A percentile compares a stretch with the other conserved stretches of the same genome.
Evolutionary conservation across 1,139 yeast genomes (phyloP).

Genomic region (Geotrichum fermentans): DNA sequence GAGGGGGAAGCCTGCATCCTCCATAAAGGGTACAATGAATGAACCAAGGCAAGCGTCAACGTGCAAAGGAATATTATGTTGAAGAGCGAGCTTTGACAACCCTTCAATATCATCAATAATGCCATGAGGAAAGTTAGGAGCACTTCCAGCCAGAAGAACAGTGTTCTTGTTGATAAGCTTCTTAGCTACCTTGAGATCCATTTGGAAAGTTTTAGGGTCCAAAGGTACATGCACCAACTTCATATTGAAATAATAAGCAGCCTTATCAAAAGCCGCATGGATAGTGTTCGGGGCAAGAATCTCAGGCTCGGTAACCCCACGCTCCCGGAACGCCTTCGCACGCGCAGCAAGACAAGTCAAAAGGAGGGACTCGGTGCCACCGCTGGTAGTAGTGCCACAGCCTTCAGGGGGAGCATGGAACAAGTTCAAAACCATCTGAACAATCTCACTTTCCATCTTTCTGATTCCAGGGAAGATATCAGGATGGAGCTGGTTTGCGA

Average conservation of each 20-base stretch:
- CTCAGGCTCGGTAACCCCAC: conserved; percentile 71
- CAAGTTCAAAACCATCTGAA: conserved; percentile 76
- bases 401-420: conserved; percentile 69
- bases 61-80: conserved; percentile 71
- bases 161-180: conserved; percentile 72
- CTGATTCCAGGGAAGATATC: conserved; percentile 96
- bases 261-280: conserved; percentile 95
- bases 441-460: conserved; percentile 94
- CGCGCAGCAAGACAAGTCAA: conserved; percentile 83
- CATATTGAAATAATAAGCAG: conserved; percentile 86
- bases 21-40: conserved; percentile 76
- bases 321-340: conserved; percentile 56
- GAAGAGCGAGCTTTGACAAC: conserved; percentile 61
- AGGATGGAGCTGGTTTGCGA: conserved; percentile 93
- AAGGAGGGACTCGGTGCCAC: conserved; percentile 92
- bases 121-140: conserved; percentile 97
- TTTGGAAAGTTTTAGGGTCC: conserved; percentile 64
- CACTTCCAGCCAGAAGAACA: conserved; percentile 80
- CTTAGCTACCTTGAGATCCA: conserved; percentile 58
- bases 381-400: conserved; percentile 89
- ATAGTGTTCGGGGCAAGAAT: conserved; percentile 83
- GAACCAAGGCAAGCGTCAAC: conserved; percentile 97
- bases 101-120: conserved; percentile 82
- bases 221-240: conserved; percentile 75
- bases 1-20: conserved; percentile 47